Base-by-base conservation (phyloP, 768 basidiomycete species). In the Pulveroboletus ravenelii region DNA sequence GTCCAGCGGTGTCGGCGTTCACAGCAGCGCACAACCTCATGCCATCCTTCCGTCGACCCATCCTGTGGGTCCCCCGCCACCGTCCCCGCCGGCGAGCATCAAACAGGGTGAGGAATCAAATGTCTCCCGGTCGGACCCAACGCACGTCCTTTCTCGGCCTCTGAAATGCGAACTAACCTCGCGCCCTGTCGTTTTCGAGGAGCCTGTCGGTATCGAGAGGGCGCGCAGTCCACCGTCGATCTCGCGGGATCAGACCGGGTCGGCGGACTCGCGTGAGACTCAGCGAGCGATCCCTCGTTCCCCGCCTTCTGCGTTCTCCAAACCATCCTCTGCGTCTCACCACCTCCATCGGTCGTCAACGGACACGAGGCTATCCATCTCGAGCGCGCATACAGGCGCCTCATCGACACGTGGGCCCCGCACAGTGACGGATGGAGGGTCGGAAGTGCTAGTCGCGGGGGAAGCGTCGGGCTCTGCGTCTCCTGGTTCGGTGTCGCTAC, bases 61-160 rank as follows among this genome's bases (percentile, higher is more conserved):
- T 17, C 53, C 56, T 27, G 41, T 68, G 6, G 81, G 82, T n/a
- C 82, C 81, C 9, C 80, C 80, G 0, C 81, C 80, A 2, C 80
- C 82, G 10, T 82, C 77, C 0, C 75, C 75, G 1, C 76, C 75
- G 10, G 74, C 75, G 18, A 78, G 76, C 58, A 66, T 68, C 29
- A 63, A 55, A 43, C 59, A 58, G 8, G 47, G 31, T 23, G 56
- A 59, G 39, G 62, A 62, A 12, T 3, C 35, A 0, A 55, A 51
- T 31, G 7, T 29, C 34, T 37, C 59, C 55, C 40, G 64, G 61
- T 30, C 63, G 63, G 43, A 62, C 59, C 3, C 71, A 14, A 52
- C 48, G 68, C 37, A 70, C 62, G 23, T 66, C 55, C 9, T 69
- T 68, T 15, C 48, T 54, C 52, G 42, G 41, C 53, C 43, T 45